These are phyloP conservation scores for Cryptococcus sp. DNA, from an alignment of 1,284 basidiomycete species.

Conservation along the genomic window DNA sequence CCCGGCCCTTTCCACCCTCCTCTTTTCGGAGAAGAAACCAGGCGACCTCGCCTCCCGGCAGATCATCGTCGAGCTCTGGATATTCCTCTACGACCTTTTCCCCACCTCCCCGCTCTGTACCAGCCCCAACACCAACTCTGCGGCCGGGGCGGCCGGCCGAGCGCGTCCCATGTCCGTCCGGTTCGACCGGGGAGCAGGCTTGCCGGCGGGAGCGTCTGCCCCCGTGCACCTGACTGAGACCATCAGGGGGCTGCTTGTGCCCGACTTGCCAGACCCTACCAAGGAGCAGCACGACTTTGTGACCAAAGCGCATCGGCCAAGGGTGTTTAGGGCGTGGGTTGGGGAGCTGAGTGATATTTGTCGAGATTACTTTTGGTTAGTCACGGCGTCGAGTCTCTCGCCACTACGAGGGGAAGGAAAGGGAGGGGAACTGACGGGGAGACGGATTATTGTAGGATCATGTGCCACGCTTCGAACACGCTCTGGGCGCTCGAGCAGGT, in stretches of 20 bases:
- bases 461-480: conserved; percentile 90
- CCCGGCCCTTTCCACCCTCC: conserved; percentile 69
- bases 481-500: conserved; percentile 80
- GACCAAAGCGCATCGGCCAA: conserved; percentile 70
- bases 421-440: neutral
- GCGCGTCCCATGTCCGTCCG: conserved; percentile 25
- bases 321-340: conserved; percentile 88
- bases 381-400: neutral
- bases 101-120: conserved; percentile 9
- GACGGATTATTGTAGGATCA: conserved; percentile 58
- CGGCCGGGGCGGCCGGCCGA: neutral
- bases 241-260: conserved; percentile 43
- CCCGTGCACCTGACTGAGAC: conserved; percentile 25
- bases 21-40: conserved; percentile 96
- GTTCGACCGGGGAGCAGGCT: conserved; percentile 20
- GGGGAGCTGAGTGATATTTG: conserved; percentile 85
- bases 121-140: neutral
- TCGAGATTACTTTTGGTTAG: conserved; percentile 85
- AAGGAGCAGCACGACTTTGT: conserved; percentile 75
- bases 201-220: neutral
- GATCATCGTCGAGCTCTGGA: conserved; percentile 80
- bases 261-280: conserved; percentile 41
- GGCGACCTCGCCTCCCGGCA: conserved; percentile 87
- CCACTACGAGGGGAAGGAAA: neutral
- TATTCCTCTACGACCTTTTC: conserved; percentile 79